Evolutionary conservation across 1,284 basidiomycete genomes (phyloP), one percentile per base, ranked within the genome.

Genomic region (Moniliella sp.): DNA sequence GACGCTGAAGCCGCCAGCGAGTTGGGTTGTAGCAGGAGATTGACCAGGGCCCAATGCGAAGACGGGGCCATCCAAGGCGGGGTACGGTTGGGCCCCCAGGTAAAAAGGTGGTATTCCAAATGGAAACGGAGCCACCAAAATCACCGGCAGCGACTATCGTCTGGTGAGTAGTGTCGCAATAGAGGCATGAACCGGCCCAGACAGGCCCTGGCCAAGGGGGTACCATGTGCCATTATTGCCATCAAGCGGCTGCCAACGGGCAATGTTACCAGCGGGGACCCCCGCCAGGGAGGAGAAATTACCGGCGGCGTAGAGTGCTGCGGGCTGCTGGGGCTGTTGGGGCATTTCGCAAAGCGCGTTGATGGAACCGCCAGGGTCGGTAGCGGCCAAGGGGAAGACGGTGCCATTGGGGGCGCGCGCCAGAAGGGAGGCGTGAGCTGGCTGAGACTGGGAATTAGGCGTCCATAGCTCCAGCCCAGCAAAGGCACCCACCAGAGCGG

Each of bases 1-100:
- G n/a, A n/a, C n/a, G n/a, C n/a, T 8, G 66, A 94, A 94, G 12
- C 75, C 75, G 27, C 88, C 88, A 1, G 77, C 70, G 50, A 94
- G 84, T 53, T 84, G 76, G 31, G 94, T 64, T 42, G 75, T 78
- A 13, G 68, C 66, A 32, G 69, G 68, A 32, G 80, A 74, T 19
- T 71, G 64, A 43, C 79, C 80, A 25, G 75, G 64, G 21, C 72
- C 69, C 50, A 94, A 91, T 29, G 76, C 74, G 16, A 68, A 63
- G 34, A 94, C 81, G 43, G 71, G 67, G 29, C 82, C 83, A 25
- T 74, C 66, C 31, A 97, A 67, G 14, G 84, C 83, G 28, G 70
- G 71, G 61, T 93, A 91, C 10, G 74, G 12, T 82, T 68, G 9
- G 73, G 64, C 4, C 71, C 68, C 81, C 81, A 88, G 3, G 71